These are phyloP conservation scores for Chaetothyriales sp. DNA, from an alignment of 2,329 filamentous ascomycete species.

Conservation along the genomic window DNA sequence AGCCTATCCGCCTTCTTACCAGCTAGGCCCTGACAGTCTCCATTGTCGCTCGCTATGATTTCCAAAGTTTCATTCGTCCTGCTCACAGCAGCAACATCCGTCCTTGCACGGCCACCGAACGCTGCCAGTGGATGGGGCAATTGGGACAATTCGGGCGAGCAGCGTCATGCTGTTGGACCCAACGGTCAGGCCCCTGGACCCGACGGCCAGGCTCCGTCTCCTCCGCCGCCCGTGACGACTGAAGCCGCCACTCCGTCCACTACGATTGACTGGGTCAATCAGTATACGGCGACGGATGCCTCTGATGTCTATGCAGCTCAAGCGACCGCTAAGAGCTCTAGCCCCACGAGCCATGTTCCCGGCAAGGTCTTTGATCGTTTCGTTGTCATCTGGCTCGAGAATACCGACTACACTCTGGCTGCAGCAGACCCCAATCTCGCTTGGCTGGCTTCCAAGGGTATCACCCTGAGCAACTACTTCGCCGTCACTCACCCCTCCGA, in stretches of 20 bases:
- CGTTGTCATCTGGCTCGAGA: slow-evolving; percentile 63
- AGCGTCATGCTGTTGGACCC: too few relatives aligned
- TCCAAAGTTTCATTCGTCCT: background rate
- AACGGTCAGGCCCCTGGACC: too few relatives aligned
- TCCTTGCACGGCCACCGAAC: background rate
- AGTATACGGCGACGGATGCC: background rate
- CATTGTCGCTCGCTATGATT: background rate
- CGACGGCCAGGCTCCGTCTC: too few relatives aligned
- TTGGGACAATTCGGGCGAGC: too few relatives aligned
- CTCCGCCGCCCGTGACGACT: too few relatives aligned
- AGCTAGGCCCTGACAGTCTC: background rate
- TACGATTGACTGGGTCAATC: background rate
- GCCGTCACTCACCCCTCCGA: slow-evolving; percentile 57
- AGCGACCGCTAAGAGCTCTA: slow-evolving; percentile 45
- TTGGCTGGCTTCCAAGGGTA: slow-evolving; percentile 45
- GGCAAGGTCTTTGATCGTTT: slow-evolving; percentile 61
- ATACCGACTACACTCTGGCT: slow-evolving; percentile 53
- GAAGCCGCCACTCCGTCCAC: too few relatives aligned
- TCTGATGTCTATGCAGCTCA: slow-evolving; percentile 19
- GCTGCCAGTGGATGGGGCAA: too few relatives aligned
- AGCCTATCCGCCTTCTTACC: background rate
- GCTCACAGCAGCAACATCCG: background rate
- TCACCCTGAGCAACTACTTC: slow-evolving; percentile 44
- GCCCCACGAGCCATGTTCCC: slow-evolving; percentile 48
- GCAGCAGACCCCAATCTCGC: slow-evolving; percentile 36